Conservation (phyloP, 1,284 basidiomycete species). For the Anthracocystis setariae region DNA sequence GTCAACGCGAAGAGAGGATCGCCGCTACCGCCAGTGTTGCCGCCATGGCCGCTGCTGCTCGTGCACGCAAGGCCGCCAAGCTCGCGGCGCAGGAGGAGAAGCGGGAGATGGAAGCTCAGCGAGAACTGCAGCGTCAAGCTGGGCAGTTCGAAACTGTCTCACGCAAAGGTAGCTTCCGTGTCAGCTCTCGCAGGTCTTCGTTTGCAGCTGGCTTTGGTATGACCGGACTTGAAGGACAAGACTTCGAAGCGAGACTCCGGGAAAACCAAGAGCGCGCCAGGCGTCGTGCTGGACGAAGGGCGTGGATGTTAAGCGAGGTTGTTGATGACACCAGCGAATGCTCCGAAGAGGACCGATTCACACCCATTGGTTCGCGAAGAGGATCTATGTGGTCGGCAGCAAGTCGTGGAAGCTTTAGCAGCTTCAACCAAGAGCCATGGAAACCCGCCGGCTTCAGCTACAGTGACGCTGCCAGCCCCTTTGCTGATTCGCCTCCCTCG, state of each 20-base stretch:
- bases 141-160: conserved; percentile 29
- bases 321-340: conserved; percentile 60
- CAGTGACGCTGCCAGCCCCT: conserved; percentile 48
- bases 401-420: conserved; percentile 51
- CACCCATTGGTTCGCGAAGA: conserved; percentile 58
- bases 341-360: conserved; percentile 62
- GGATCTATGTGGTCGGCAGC: conserved; percentile 48
- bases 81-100: conserved; percentile 48
- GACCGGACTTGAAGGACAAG: conserved; percentile 46
- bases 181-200: conserved; percentile 47
- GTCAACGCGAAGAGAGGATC: conserved; percentile 54
- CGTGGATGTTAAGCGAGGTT: conserved; percentile 64
- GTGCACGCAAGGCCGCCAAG: conserved; percentile 58
- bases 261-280: conserved; percentile 62
- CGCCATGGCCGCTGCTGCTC: conserved; percentile 59
- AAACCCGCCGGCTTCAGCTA: conserved; percentile 34
- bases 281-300: conserved; percentile 55
- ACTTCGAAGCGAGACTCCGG: conserved; percentile 57
- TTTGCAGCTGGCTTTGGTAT: conserved; percentile 51
- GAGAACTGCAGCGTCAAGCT: conserved; percentile 39
- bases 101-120: conserved; percentile 46
- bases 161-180: conserved; percentile 52
- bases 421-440: conserved; percentile 48
- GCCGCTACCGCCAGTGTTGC: conserved; percentile 62
- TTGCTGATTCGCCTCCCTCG: conserved; percentile 34